A percentile compares a stretch with the other conserved stretches of the same genome.
Conservation (phyloP, 2,329 filamentous ascomycete species). For the Fusarium concolor region DNA sequence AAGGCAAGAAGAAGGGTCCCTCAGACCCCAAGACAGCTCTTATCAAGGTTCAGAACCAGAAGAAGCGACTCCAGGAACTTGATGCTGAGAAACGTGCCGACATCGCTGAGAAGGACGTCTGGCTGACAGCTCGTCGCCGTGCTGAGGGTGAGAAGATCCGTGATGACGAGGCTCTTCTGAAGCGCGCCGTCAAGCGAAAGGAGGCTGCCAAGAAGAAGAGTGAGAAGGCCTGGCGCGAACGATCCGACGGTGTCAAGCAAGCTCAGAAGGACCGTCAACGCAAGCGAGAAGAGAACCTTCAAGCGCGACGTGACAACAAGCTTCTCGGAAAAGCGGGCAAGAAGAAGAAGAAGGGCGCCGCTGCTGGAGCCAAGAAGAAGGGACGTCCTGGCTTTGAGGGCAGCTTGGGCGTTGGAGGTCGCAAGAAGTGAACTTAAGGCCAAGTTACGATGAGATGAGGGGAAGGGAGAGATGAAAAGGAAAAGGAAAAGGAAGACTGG, state of each 20-base stretch:
- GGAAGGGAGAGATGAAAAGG: conserved; percentile 1
- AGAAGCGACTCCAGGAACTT: conserved; percentile 79
- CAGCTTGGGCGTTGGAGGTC: conserved; percentile 67
- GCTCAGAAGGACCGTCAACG: conserved; percentile 82
- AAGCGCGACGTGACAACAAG: conserved; percentile 81
- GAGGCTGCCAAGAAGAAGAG: conserved; percentile 91
- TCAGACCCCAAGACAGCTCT: conserved; percentile 88
- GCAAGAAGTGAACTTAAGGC: conserved; percentile 56
- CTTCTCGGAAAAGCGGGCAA: conserved; percentile 67
- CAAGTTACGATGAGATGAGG: conserved; percentile 2
- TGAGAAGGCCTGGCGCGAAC: conserved; percentile 85
- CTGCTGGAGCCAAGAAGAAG: conserved; percentile 56
- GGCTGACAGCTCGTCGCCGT: conserved; percentile 90
- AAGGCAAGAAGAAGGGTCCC: conserved; percentile 79
- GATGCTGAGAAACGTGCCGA: conserved; percentile 85
- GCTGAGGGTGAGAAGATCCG: conserved; percentile 90
- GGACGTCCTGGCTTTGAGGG: conserved; percentile 77
- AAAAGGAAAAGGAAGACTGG: conserved; percentile 22
- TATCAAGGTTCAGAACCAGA: conserved; percentile 86
- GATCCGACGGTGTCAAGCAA: conserved; percentile 77
- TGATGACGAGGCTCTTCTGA: conserved; percentile 87
- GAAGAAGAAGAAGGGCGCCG: conserved; percentile 60
- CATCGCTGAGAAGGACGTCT: conserved; percentile 92
- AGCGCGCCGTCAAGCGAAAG: conserved; percentile 95
- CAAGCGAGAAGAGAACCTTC: conserved; percentile 84